A percentile compares a stretch with the other conserved stretches of the same genome.
Evolutionary conservation across 768 basidiomycete genomes (phyloP).

Genomic region (Pholiota molesta): DNA sequence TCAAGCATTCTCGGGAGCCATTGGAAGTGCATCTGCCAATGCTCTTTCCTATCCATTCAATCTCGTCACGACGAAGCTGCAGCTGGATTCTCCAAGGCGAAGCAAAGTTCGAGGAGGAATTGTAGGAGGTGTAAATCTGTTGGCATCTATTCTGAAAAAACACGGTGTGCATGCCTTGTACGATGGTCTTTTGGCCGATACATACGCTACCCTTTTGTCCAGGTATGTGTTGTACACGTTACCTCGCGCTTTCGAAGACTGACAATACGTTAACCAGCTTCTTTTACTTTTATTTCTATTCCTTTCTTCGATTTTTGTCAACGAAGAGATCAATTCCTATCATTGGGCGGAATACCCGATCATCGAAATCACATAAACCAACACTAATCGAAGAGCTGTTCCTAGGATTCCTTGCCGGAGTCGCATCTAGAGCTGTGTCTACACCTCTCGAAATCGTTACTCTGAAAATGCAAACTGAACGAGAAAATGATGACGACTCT

Average conservation of each 20-base stretch:
- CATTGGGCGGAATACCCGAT: constrained; percentile 3
- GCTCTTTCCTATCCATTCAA: constrained; percentile 60
- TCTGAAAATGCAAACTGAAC: constrained; percentile 51
- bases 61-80: constrained; percentile 55
- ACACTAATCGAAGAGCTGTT: constrained; percentile 49
- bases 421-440: constrained; percentile 55
- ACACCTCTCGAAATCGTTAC: constrained; percentile 61
- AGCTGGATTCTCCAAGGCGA: constrained; percentile 36
- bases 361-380: constrained; percentile 32
- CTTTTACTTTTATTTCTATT: constrained; percentile 62
- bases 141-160: constrained; percentile 39
- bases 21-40: constrained; percentile 59
- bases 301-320: constrained; percentile 45
- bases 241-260: neutral
- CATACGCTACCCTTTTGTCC: constrained; percentile 54
- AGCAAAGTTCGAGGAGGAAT: constrained; percentile 27
- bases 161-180: constrained; percentile 51
- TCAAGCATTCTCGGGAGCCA: constrained; percentile 59
- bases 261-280: constrained; percentile 39
- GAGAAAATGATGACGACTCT: constrained; percentile 30
- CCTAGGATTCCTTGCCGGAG: constrained; percentile 59
- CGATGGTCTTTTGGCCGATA: constrained; percentile 53
- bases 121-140: constrained; percentile 35
- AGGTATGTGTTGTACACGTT: constrained; percentile 38
- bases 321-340: constrained; percentile 33